Conservation (phyloP, 176 grass and related monocot species). For the Triticum aestivum region DNA sequence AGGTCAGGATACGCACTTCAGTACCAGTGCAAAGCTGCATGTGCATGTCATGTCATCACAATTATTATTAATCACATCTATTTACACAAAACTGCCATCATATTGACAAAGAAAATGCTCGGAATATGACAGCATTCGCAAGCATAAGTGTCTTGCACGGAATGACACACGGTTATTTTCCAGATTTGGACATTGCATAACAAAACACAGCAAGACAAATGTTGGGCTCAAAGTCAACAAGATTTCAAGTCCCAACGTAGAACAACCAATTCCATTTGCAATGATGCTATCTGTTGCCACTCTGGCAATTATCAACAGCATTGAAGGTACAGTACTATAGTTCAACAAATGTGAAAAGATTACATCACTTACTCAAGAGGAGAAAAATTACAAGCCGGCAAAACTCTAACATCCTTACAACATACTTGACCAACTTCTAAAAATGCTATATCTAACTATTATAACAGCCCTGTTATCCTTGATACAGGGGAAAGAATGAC, state of each 20-base stretch:
- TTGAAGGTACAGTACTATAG: neutral
- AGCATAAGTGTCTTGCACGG: neutral
- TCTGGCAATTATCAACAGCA: neutral
- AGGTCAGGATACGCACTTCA: constrained; percentile 1
- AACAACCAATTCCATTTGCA: constrained; percentile 7
- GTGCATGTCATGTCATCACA: neutral
- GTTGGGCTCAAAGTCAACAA: neutral
- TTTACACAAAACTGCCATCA: constrained; percentile 21
- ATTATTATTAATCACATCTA: neutral
- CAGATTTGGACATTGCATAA: neutral
- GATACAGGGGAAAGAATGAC: constrained; percentile 31
- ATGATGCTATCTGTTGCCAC: neutral
- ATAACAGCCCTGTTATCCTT: constrained; percentile 24
- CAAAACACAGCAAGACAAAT: neutral
- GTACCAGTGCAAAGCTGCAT: neutral
- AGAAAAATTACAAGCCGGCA: neutral
- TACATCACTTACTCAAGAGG: neutral
- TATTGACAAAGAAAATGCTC: neutral
- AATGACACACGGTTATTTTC: neutral
- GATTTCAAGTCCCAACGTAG: neutral
- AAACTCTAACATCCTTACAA: constrained; percentile 26
- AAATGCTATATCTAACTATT: constrained; percentile 12
- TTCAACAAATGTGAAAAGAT: neutral
- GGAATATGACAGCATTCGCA: neutral
- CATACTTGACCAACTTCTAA: neutral